Evolutionary conservation across 2,329 filamentous ascomycete genomes (phyloP), one percentile per base, ranked within the genome.

Genomic region (Aspergillus viridinutans): DNA sequence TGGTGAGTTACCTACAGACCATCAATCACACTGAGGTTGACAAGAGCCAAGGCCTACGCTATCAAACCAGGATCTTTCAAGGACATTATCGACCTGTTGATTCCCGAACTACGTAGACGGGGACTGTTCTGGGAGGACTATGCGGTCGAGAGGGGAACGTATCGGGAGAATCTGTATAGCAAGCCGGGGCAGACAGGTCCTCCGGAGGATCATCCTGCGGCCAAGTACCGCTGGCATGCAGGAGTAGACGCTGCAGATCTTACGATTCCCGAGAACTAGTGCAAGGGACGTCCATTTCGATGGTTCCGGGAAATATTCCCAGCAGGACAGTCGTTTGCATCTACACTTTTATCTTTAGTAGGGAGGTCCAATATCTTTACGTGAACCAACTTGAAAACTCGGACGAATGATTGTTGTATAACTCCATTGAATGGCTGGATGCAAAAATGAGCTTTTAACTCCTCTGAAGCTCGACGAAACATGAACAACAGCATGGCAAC

Each of bases 21-120:
- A 26, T 7, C 3, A n/a, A 20, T 5, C 8, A 10, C 32, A 12
- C 7, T 1, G 1, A 8, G 43, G 72, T 74, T 69, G 65, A 51
- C 40, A 28, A 26, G 28, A 7, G 28, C 23, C 20, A 9, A 81
- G 79, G 84, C 83, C 1, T 89, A 90, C 60, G 83, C 84, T 0
- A 73, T 88, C n/a, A 86, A 86, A 64, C 87, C 86, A 0, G 81
- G 83, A 56, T 85, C 85, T 0, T 90, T 89, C 72, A 82, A 85
- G 57, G 87, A 90, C 61, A 83, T 90, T 12, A 81, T 85, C 43
- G 84, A 89, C 26, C 75, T 87, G 1, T 71, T 90, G 6, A 68
- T 90, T 1, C 87, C 87, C 0, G 87, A 89, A 63, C 75, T 90
- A 20, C 80, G 78, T 28, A 74, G 73, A 10, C 76, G 87, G 23